Percentiles rank a stretch among this genome's conserved stretches.
phyloP scores from a whole-genome alignment of 768 basidiomycete genomes.

The Coprinellus micaceus region DNA sequence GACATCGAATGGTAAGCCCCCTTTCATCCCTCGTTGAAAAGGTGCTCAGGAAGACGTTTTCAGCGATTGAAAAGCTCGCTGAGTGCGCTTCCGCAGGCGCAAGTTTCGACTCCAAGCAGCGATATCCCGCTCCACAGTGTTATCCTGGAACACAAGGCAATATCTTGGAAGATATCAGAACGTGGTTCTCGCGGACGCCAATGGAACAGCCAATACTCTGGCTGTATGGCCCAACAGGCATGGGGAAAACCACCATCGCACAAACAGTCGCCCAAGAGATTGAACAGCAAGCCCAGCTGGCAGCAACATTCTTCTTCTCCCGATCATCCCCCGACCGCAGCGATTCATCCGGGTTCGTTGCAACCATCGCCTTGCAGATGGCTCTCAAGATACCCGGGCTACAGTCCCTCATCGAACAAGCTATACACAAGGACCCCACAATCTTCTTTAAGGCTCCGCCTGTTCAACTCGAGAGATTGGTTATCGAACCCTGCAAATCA shows the following conservation, averaged over 20 bases:
- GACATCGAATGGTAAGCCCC: too few relatives aligned
- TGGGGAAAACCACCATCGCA: constrained; percentile 10
- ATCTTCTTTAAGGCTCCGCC: not conserved
- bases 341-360: not conserved
- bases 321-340: not conserved
- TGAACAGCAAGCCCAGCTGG: not conserved
- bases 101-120: constrained; percentile 3
- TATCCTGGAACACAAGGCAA: not conserved
- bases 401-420: not conserved
- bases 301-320: constrained; percentile 8
- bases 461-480: constrained; percentile 9
- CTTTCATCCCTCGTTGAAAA: too few relatives aligned
- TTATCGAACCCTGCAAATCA: not conserved
- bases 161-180: not conserved
- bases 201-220: not conserved
- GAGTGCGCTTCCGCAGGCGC: not conserved
- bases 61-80: not conserved
- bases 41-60: too few relatives aligned
- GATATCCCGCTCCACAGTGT: constrained; percentile 1
- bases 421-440: not conserved
- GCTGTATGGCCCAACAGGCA: not conserved
- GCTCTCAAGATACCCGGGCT: not conserved
- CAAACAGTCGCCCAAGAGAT: constrained; percentile 2
- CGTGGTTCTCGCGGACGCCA: not conserved
- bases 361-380: constrained; percentile 2